Conservation (phyloP, 2,329 filamentous ascomycete species). For the Dendryphion nanum region DNA sequence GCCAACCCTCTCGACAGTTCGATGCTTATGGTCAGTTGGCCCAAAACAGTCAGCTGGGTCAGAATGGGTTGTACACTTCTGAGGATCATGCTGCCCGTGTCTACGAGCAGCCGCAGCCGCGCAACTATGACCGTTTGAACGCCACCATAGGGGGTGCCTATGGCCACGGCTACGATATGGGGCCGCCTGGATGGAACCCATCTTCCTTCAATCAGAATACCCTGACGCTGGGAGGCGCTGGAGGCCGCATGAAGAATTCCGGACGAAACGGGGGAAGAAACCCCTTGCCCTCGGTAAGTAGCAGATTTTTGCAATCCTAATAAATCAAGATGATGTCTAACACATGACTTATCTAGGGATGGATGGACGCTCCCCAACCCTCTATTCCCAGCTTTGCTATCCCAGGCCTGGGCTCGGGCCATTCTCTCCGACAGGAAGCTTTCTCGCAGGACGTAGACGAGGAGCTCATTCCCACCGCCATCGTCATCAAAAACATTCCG, state of each 20-base stretch:
- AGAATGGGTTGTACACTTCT: slow-evolving; percentile 63
- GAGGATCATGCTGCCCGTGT: slow-evolving; percentile 59
- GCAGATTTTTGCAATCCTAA: slow-evolving; percentile 3
- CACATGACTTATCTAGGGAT: slow-evolving; percentile 48
- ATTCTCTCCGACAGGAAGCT: slow-evolving; percentile 40
- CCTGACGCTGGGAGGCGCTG: slow-evolving; percentile 53
- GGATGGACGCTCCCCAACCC: slow-evolving; percentile 57
- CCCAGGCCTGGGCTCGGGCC: slow-evolving; percentile 37
- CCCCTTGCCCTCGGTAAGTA: slow-evolving; percentile 72
- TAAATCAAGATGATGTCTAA: neutral
- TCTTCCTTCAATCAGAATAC: slow-evolving; percentile 67
- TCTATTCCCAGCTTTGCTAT: slow-evolving; percentile 42
- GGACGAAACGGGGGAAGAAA: slow-evolving; percentile 55
- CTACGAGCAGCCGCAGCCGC: slow-evolving; percentile 51
- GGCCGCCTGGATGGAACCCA: slow-evolving; percentile 73
- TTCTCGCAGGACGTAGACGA: slow-evolving; percentile 62
- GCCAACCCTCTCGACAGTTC: slow-evolving; percentile 74
- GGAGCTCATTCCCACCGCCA: slow-evolving; percentile 94
- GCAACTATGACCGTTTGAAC: slow-evolving; percentile 60
- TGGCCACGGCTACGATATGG: slow-evolving; percentile 67
- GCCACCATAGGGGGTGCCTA: slow-evolving; percentile 52
- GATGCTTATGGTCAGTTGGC: slow-evolving; percentile 70
- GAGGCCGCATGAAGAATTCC: slow-evolving; percentile 56
- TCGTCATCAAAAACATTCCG: slow-evolving; percentile 99
- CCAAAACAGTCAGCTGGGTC: slow-evolving; percentile 63